phyloP scores from a whole-genome alignment of 371 early-diverging fungal genomes.

The Mucor racemosus region DNA sequence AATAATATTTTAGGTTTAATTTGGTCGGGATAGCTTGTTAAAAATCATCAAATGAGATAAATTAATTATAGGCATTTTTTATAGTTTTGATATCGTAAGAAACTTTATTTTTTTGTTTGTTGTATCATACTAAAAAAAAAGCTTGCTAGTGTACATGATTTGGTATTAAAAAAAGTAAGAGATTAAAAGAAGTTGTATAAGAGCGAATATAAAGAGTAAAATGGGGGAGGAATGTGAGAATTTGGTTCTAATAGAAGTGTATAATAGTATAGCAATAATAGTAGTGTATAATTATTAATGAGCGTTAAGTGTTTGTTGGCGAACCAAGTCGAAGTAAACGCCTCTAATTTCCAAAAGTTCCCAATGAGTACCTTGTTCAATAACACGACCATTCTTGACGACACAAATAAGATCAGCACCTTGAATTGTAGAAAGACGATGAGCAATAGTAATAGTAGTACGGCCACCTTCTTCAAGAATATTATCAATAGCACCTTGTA shows the following conservation, averaged over 20 bases:
- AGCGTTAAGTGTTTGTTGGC: slow-evolving; percentile 50
- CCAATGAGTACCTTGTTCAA: slow-evolving; percentile 85
- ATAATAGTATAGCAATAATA: background rate
- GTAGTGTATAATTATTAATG: slow-evolving; percentile 21
- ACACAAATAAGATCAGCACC: slow-evolving; percentile 81
- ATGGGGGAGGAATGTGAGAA: background rate
- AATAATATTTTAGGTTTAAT: too few relatives aligned
- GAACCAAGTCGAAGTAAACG: slow-evolving; percentile 41
- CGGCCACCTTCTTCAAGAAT: slow-evolving; percentile 67
- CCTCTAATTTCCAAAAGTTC: slow-evolving; percentile 62
- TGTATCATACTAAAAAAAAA: background rate
- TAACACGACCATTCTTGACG: slow-evolving; percentile 75
- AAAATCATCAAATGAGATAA: too few relatives aligned
- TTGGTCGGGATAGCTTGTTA: too few relatives aligned
- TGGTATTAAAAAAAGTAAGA: background rate
- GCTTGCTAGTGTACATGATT: slow-evolving; percentile 2
- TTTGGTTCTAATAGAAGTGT: background rate
- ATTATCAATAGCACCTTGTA: slow-evolving; percentile 84
- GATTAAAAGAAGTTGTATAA: background rate
- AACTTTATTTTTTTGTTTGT: too few relatives aligned
- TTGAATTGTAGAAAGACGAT: slow-evolving; percentile 75
- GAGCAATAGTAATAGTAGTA: slow-evolving; percentile 74
- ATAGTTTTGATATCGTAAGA: too few relatives aligned
- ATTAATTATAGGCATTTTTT: too few relatives aligned
- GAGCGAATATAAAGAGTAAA: background rate